These are phyloP conservation scores for Leersia perrieri DNA, from an alignment of 176 grass and related monocot species.

Conservation along the genomic window DNA sequence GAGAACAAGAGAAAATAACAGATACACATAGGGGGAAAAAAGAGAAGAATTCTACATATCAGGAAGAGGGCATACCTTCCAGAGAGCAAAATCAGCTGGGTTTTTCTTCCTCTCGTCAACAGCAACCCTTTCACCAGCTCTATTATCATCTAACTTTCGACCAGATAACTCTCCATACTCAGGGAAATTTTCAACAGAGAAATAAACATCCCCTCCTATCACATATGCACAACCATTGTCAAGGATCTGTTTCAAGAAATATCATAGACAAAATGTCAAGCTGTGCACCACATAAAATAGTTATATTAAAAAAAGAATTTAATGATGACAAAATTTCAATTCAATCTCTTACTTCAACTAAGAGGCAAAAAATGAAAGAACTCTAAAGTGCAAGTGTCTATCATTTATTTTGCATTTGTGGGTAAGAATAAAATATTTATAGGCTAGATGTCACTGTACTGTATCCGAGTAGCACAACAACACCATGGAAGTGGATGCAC, in stretches of 20 bases:
- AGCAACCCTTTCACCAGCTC: constrained; percentile 90
- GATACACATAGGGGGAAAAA: not conserved
- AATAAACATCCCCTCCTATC: constrained; percentile 85
- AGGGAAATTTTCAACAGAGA: constrained; percentile 80
- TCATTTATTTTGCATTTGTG: not conserved
- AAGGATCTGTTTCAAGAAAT: constrained; percentile 67
- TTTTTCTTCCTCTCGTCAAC: constrained; percentile 92
- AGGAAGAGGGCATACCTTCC: constrained; percentile 60
- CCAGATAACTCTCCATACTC: constrained; percentile 85
- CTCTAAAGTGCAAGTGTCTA: too few species aligned
- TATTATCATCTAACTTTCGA: constrained; percentile 93
- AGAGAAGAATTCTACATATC: not conserved
- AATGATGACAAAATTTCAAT: not conserved
- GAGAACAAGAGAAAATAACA: not conserved
- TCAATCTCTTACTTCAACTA: too few species aligned
- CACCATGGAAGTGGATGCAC: not conserved
- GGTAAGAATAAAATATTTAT: too few species aligned
- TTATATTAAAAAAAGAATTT: constrained; percentile 5
- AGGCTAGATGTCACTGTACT: too few species aligned
- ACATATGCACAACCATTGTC: constrained; percentile 80
- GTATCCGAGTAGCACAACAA: too few species aligned
- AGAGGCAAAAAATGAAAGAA: too few species aligned
- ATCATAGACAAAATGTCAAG: not conserved
- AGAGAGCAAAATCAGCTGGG: constrained; percentile 95
- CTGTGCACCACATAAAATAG: not conserved